These are phyloP conservation scores for Rhizophagus prolifer DNA, from an alignment of 192 early-diverging fungal genomes.

Conservation along the genomic window DNA sequence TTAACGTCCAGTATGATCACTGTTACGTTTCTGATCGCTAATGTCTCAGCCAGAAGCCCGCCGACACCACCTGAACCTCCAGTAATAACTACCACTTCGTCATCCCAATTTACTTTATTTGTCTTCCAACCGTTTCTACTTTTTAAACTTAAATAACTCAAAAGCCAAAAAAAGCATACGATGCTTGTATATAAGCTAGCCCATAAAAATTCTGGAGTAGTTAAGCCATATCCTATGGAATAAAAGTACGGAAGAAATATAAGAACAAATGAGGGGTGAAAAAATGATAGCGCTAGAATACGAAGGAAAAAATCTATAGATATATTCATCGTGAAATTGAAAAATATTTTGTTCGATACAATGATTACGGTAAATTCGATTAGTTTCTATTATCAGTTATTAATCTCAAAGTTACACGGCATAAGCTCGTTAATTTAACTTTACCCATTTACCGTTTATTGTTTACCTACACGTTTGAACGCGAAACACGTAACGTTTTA, in stretches of 20 bases:
- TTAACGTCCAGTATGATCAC: conserved; percentile 58
- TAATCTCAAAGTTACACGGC: background rate
- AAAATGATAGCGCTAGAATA: conserved; percentile 6
- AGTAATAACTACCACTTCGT: conserved; percentile 64
- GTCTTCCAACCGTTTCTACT: conserved; percentile 25
- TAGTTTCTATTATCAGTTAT: too few species aligned
- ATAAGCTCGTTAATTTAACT: background rate
- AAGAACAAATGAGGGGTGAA: conserved; percentile 23
- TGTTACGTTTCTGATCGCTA: conserved; percentile 43
- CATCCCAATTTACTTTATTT: conserved; percentile 48
- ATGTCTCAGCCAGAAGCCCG: conserved; percentile 42
- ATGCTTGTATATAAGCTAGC: background rate
- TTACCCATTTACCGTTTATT: background rate
- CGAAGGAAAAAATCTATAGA: conserved; percentile 29
- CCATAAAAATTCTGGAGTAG: background rate
- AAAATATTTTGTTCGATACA: background rate
- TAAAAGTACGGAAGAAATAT: conserved; percentile 12
- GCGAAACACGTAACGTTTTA: background rate
- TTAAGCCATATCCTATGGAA: background rate
- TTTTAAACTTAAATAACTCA: conserved; percentile 10
- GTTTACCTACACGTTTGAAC: background rate
- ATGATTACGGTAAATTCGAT: too few species aligned
- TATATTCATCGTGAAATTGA: background rate
- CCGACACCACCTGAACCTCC: conserved; percentile 69
- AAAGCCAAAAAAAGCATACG: conserved; percentile 14